phyloP scores from a whole-genome alignment of 495 filamentous ascomycete genomes.

The Lasiosphaeria hispida region DNA sequence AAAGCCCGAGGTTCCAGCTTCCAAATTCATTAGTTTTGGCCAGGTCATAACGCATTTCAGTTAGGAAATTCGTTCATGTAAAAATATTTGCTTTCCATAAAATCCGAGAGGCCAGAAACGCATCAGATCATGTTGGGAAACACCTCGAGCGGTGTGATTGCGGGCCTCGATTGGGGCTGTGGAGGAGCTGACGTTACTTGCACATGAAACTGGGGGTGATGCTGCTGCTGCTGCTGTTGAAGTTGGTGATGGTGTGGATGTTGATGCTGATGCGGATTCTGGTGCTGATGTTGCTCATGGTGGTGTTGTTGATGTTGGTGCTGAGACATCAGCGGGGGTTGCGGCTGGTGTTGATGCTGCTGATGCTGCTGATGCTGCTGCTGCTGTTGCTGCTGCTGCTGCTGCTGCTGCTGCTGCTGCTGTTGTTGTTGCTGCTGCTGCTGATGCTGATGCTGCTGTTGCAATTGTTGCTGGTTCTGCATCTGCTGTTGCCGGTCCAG shows the following conservation, averaged over 20 bases:
- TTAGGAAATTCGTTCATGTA: neutral
- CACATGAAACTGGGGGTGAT: constrained; percentile 20
- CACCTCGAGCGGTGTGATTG: constrained; percentile 30
- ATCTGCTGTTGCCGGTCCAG: constrained; percentile 14
- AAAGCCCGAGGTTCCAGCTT: neutral
- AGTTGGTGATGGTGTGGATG: constrained; percentile 22
- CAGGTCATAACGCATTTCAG: constrained; percentile 8
- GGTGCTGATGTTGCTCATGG: constrained; percentile 21
- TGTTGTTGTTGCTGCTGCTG: constrained; percentile 17
- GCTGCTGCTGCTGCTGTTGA: constrained; percentile 22
- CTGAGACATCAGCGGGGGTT: constrained; percentile 9
- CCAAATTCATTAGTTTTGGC: constrained; percentile 1
- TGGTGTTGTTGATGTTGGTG: constrained; percentile 18
- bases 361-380: constrained; percentile 26
- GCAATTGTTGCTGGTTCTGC: constrained; percentile 20
- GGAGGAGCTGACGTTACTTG: constrained; percentile 29
- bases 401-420: constrained; percentile 10
- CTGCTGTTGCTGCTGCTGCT: constrained; percentile 19
- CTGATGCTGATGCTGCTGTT: constrained; percentile 19
- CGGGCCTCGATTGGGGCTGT: constrained; percentile 31
- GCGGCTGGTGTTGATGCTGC: constrained; percentile 26
- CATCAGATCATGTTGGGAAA: constrained; percentile 46
- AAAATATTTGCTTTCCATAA: neutral
- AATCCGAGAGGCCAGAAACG: neutral
- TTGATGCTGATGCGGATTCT: constrained; percentile 20